These are phyloP conservation scores for Pseudevernia furfuracea DNA, from an alignment of 495 filamentous ascomycete genomes.

Conservation along the genomic window DNA sequence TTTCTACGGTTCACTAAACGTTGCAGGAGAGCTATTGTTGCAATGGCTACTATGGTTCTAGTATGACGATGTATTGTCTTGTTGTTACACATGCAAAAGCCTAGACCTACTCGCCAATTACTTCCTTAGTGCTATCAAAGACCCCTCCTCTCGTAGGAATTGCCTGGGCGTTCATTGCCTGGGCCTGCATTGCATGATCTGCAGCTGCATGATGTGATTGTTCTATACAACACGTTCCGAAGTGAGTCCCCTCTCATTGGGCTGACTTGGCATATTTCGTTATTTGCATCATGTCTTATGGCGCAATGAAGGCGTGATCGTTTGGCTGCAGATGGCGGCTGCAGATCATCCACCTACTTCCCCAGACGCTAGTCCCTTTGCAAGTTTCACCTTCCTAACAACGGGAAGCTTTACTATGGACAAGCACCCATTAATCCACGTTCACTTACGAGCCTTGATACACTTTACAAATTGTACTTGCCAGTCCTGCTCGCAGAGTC, in stretches of 20 bases:
- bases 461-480: conserved; percentile 1
- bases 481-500: not conserved
- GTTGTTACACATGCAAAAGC: not conserved
- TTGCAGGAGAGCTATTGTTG: not conserved
- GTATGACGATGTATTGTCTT: not conserved
- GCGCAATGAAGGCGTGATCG: conserved; percentile 8
- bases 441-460: not conserved
- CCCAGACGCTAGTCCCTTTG: not conserved
- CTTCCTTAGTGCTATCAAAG: not conserved
- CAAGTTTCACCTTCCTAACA: not conserved
- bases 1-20: not conserved
- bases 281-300: not conserved
- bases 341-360: not conserved
- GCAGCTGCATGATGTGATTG: not conserved
- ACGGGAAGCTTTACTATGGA: not conserved
- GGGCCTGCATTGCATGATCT: conserved; percentile 12
- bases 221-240: not conserved
- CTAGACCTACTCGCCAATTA: not conserved
- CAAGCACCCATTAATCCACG: not conserved
- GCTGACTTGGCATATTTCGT: not conserved
- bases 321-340: not conserved
- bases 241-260: not conserved
- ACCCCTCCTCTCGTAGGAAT: not conserved
- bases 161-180: conserved; percentile 6
- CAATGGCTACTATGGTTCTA: not conserved